A percentile compares a stretch with the other conserved stretches of the same genome.
Conservation (phyloP, 345 rosid species). For the Trapa bicornis region DNA sequence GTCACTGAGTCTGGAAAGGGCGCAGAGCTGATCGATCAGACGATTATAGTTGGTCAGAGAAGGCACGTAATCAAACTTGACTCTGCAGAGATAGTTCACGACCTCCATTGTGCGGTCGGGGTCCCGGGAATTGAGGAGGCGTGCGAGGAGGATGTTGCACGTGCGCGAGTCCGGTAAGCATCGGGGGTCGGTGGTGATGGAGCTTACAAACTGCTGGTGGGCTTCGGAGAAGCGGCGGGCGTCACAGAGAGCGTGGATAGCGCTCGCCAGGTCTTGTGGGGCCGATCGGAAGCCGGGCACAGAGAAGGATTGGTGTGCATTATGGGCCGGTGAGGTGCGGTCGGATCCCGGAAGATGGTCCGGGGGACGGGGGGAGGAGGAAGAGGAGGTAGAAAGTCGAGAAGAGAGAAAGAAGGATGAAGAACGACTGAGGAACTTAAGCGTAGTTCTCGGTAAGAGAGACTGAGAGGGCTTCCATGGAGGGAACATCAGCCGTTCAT, state of each 20-base stretch:
- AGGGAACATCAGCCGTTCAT: not conserved
- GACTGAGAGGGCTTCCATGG: not conserved
- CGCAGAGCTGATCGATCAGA: slow-evolving; percentile 58
- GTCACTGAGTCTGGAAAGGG: slow-evolving; percentile 21
- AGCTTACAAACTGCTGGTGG: slow-evolving; percentile 37
- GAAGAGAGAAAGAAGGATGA: not conserved
- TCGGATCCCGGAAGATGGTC: slow-evolving; percentile 9
- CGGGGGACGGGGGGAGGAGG: slow-evolving; percentile 8
- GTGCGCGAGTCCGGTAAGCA: slow-evolving; percentile 54
- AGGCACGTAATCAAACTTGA: slow-evolving; percentile 54
- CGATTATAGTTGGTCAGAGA: slow-evolving; percentile 60
- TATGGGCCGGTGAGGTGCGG: slow-evolving; percentile 18
- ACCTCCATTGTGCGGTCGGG: slow-evolving; percentile 35
- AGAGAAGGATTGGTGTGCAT: slow-evolving; percentile 1
- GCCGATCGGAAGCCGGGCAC: slow-evolving; percentile 24
- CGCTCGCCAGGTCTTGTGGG: slow-evolving; percentile 51
- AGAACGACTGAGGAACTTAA: not conserved
- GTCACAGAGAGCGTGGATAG: slow-evolving; percentile 62
- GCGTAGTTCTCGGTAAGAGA: not conserved
- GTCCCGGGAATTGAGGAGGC: slow-evolving; percentile 43
- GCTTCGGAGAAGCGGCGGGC: slow-evolving; percentile 51
- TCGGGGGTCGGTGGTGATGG: slow-evolving; percentile 24
- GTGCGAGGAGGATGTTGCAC: slow-evolving; percentile 58
- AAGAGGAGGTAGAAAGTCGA: not conserved
- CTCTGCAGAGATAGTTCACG: slow-evolving; percentile 28